Conservation (phyloP, 78 protist genomes). For the Dictyostelium capitatum region DNA sequence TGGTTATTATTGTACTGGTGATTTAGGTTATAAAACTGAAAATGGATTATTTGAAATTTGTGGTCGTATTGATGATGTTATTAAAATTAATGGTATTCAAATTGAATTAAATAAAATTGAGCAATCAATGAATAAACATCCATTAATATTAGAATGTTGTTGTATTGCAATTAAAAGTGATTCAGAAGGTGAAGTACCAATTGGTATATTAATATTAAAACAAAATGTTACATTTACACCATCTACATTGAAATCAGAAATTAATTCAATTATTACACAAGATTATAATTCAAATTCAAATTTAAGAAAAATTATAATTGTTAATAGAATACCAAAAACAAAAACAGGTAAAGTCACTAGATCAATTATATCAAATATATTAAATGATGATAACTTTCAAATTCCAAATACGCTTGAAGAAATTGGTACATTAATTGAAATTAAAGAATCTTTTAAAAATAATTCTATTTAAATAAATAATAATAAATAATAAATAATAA, state of each 20-base stretch:
- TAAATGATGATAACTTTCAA: background rate
- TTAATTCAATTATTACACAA: background rate
- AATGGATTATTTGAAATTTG: conserved; percentile 81
- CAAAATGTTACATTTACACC: background rate
- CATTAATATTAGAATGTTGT: conserved; percentile 77
- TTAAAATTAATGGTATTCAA: conserved; percentile 92
- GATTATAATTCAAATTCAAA: background rate
- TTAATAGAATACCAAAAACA: conserved; percentile 7
- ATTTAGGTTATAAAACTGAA: conserved; percentile 77
- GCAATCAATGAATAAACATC: conserved; percentile 47
- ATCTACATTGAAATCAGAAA: background rate
- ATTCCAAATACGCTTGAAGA: background rate
- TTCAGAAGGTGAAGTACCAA: conserved; percentile 85
- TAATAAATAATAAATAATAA: no score
- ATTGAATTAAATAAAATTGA: conserved; percentile 88
- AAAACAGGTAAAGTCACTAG: conserved; percentile 19
- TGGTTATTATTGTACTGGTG: conserved; percentile 89
- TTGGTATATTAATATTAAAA: conserved; percentile 83
- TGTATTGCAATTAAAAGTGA: conserved; percentile 87
- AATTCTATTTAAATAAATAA: no score
- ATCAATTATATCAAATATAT: background rate
- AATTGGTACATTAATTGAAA: no score
- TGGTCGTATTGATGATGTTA: conserved; percentile 92
- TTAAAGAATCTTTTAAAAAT: no score
- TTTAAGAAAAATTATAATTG: background rate